phyloP scores from a whole-genome alignment of 306 rosid species.

The Acmispon strigosus region DNA sequence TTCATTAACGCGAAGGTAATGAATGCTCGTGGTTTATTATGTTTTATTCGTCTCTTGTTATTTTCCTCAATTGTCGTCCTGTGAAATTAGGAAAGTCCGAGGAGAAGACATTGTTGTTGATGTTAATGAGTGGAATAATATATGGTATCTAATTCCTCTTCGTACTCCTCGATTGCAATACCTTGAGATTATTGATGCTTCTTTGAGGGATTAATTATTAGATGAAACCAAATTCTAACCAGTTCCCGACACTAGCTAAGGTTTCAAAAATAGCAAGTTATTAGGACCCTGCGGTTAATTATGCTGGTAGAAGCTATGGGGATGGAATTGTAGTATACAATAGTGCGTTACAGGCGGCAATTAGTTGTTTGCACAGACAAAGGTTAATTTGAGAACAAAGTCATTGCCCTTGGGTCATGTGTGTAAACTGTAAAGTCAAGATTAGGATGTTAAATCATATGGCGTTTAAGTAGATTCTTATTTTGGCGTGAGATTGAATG shows the following conservation, averaged over 20 bases:
- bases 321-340: neutral
- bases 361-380: neutral
- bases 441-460: neutral
- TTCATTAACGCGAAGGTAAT: slow-evolving; percentile 68
- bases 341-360: neutral
- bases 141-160: too few relatives aligned
- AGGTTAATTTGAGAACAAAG: neutral
- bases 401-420: neutral
- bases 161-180: too few relatives aligned
- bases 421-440: neutral
- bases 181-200: neutral
- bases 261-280: too few relatives aligned
- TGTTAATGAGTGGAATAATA: neutral
- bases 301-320: neutral
- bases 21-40: too few relatives aligned
- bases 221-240: too few relatives aligned
- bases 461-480: neutral
- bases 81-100: too few relatives aligned
- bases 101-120: neutral
- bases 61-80: neutral
- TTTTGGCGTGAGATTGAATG: neutral
- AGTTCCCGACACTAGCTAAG: too few relatives aligned
- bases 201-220: neutral
- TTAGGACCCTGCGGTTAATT: neutral
- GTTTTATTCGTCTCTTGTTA: neutral